Conservation (phyloP, 2,329 filamentous ascomycete genomes). For the Microdochium bolleyi region DNA sequence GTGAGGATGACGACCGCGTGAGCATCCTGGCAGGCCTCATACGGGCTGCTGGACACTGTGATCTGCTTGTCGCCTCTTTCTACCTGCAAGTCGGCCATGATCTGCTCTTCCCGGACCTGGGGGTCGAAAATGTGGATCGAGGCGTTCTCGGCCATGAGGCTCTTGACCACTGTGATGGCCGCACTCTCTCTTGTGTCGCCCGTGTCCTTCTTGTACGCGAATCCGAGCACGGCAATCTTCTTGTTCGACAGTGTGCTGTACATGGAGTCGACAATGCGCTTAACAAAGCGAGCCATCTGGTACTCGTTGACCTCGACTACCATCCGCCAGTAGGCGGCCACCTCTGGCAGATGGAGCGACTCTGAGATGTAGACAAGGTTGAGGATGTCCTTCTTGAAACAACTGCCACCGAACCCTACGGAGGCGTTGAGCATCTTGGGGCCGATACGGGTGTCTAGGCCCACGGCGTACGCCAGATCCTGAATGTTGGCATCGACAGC, state of each 20-base stretch:
- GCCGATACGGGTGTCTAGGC: slow-evolving; percentile 65
- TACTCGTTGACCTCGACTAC: slow-evolving; percentile 73
- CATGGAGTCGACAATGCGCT: slow-evolving; percentile 56
- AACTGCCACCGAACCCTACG: slow-evolving; percentile 72
- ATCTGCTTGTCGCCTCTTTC: slow-evolving; percentile 18
- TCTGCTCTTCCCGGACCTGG: slow-evolving; percentile 20
- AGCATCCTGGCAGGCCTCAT: slow-evolving; percentile 29
- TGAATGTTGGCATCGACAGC: slow-evolving; percentile 67
- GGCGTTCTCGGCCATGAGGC: slow-evolving; percentile 56
- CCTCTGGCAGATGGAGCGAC: slow-evolving; percentile 59
- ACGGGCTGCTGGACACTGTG: slow-evolving; percentile 29
- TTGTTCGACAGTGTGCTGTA: slow-evolving; percentile 63
- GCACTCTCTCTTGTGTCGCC: slow-evolving; percentile 66
- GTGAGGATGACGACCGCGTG: slow-evolving; percentile 35
- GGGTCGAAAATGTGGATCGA: slow-evolving; percentile 63
- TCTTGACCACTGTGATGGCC: slow-evolving; percentile 59
- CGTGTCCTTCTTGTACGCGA: slow-evolving; percentile 75
- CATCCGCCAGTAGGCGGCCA: slow-evolving; percentile 67
- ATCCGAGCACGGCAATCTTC: slow-evolving; percentile 66
- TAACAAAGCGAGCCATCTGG: slow-evolving; percentile 61
- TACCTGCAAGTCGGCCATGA: slow-evolving; percentile 11
- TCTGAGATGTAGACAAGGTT: slow-evolving; percentile 68
- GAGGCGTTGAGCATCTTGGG: slow-evolving; percentile 66
- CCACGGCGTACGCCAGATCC: slow-evolving; percentile 60
- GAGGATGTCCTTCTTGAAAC: slow-evolving; percentile 75